phyloP scores from a whole-genome alignment of 208 protist genomes.

The Leishmania tarentolae region DNA sequence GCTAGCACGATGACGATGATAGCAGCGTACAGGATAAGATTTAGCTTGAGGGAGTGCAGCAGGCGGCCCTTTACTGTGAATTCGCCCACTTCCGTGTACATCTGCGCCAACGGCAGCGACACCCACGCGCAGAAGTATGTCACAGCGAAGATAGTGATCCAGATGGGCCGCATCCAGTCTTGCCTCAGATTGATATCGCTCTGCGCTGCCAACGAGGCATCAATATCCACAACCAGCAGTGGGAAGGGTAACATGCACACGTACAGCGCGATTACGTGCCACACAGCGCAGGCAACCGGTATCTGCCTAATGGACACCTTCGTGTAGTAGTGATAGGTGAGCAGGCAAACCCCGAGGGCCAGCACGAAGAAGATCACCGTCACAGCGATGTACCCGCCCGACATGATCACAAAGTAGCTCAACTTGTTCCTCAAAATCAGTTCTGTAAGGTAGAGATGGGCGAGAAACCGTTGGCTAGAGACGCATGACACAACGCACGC shows the following conservation, averaged over 20 bases:
- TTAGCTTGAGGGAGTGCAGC: slow-evolving; percentile 68
- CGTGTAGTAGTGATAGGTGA: slow-evolving; percentile 84
- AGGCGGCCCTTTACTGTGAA: slow-evolving; percentile 71
- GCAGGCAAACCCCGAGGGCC: slow-evolving; percentile 48
- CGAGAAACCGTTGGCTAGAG: background rate
- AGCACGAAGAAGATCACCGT: slow-evolving; percentile 79
- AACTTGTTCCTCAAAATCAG: background rate
- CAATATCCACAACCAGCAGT: slow-evolving; percentile 87
- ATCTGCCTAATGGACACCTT: slow-evolving; percentile 70
- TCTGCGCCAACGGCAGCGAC: slow-evolving; percentile 83
- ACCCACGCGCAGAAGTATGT: slow-evolving; percentile 90
- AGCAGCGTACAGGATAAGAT: slow-evolving; percentile 85
- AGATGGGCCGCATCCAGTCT: slow-evolving; percentile 80
- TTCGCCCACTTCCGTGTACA: slow-evolving; percentile 85
- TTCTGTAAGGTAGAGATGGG: background rate
- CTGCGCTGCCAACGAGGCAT: slow-evolving; percentile 57
- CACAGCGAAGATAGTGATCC: slow-evolving; percentile 84
- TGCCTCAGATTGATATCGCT: slow-evolving; percentile 11
- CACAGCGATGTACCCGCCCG: slow-evolving; percentile 46
- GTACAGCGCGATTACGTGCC: slow-evolving; percentile 78
- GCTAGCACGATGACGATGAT: slow-evolving; percentile 65
- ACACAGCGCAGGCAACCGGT: slow-evolving; percentile 61
- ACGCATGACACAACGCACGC: background rate
- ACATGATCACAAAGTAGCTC: slow-evolving; percentile 31
- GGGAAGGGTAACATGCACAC: slow-evolving; percentile 83